Evolutionary conservation across 768 basidiomycete genomes (phyloP).

Genomic region (Lentinula lateritia): DNA sequence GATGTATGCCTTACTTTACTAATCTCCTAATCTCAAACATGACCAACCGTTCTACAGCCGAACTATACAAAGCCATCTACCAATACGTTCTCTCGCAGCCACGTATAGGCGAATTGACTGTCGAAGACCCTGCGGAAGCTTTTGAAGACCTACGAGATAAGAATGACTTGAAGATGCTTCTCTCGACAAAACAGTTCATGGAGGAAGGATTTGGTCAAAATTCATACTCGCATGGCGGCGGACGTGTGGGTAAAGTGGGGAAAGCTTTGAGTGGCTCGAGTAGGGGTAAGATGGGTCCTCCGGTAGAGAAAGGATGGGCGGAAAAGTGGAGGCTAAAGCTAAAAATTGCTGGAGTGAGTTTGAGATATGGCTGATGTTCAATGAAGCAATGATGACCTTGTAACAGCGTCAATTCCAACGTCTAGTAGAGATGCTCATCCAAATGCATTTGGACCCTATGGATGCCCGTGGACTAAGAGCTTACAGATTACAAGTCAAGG

Average conservation of each 20-base stretch:
- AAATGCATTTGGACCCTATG: constrained; percentile 59
- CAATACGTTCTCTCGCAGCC: constrained; percentile 61
- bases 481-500: constrained; percentile 90
- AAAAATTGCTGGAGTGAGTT: constrained; percentile 82
- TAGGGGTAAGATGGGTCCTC: constrained; percentile 71
- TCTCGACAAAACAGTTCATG: constrained; percentile 60
- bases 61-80: constrained; percentile 85
- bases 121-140: constrained; percentile 97
- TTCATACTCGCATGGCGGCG: constrained; percentile 42
- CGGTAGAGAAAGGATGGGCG: constrained; percentile 69
- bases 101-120: constrained; percentile 84
- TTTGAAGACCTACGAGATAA: constrained; percentile 96
- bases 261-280: constrained; percentile 33
- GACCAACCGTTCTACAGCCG: constrained; percentile 41
- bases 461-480: constrained; percentile 53
- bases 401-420: constrained; percentile 88
- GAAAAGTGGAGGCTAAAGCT: constrained; percentile 77
- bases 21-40: not conserved
- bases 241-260: constrained; percentile 40
- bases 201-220: constrained; percentile 58
- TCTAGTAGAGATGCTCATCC: constrained; percentile 85
- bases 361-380: not conserved
- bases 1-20: constrained; percentile 51
- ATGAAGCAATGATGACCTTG: constrained; percentile 4
- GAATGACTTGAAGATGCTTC: constrained; percentile 79